phyloP scores from a whole-genome alignment of 2,329 filamentous ascomycete species.

The Cladosporium sp. region DNA sequence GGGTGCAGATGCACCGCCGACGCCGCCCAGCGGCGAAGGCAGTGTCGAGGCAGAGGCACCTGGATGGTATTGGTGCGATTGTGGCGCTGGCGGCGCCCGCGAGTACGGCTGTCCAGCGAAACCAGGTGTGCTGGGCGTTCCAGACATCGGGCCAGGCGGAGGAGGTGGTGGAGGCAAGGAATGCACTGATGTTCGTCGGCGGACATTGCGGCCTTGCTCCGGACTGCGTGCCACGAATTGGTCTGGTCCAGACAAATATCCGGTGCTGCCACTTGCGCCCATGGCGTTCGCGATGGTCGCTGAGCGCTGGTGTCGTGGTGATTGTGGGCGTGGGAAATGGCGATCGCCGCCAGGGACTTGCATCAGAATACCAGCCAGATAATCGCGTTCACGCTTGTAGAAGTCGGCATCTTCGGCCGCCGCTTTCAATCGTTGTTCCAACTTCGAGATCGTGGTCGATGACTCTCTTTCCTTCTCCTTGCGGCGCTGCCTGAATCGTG shows the following conservation, averaged over 20 bases:
- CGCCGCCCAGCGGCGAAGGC: conserved; percentile 19
- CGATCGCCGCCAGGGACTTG: conserved; percentile 51
- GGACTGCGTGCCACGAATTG: conserved; percentile 21
- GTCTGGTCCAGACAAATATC: conserved; percentile 22
- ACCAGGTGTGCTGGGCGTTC: conserved; percentile 5
- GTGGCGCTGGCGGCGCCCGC: conserved; percentile 19
- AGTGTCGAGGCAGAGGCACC: conserved; percentile 15
- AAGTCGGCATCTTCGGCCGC: conserved; percentile 65
- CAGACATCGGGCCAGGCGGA: conserved; percentile 10
- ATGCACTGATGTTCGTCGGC: conserved; percentile 25
- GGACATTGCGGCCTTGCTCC: conserved; percentile 24
- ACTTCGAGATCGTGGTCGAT: conserved; percentile 60
- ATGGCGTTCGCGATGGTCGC: conserved; percentile 13
- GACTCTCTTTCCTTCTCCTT: conserved; percentile 78
- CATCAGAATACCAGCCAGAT: conserved; percentile 61
- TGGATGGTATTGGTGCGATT: conserved; percentile 18
- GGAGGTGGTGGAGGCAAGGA: conserved; percentile 23
- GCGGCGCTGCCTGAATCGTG: conserved; percentile 72
- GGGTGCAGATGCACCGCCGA: conserved; percentile 13
- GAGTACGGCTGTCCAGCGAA: conserved; percentile 20
- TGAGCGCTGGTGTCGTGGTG: conserved; percentile 34
- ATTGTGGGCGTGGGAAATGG: conserved; percentile 41
- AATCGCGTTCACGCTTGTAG: conserved; percentile 68
- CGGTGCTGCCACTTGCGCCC: conserved; percentile 13
- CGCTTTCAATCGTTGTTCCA: conserved; percentile 66